Evolutionary conservation across 208 protist species (phyloP).

Genomic region (Histomonas meleagridis): DNA sequence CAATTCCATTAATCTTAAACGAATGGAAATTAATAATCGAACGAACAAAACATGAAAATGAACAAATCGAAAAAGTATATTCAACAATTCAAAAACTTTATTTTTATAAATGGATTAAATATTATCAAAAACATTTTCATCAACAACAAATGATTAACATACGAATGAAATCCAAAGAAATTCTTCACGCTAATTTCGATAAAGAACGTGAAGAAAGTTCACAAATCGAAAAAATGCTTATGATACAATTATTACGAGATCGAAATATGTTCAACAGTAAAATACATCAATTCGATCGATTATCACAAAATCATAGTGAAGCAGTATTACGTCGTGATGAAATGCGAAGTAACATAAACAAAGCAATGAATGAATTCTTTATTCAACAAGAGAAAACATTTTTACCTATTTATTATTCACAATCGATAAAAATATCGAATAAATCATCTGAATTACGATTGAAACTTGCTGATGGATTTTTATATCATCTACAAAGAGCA

Average conservation of each 20-base stretch:
- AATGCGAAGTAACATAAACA: not conserved
- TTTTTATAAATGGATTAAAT: not conserved
- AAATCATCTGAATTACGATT: not conserved
- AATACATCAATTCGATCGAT: not conserved
- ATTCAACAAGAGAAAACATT: not conserved
- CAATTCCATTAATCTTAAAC: not conserved
- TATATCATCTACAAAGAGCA: not conserved
- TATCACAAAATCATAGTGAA: conserved; percentile 3
- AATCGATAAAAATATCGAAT: not conserved
- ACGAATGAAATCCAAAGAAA: not conserved
- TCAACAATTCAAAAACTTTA: too few species aligned
- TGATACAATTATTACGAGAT: not conserved
- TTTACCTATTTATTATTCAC: not conserved
- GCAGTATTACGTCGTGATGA: not conserved
- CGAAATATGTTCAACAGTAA: not conserved
- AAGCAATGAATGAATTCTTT: not conserved
- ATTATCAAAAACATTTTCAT: not conserved
- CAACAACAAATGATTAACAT: not conserved
- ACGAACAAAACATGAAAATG: not conserved
- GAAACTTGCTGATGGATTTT: not conserved
- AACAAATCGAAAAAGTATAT: not conserved
- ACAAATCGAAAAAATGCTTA: not conserved
- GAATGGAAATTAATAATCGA: not conserved
- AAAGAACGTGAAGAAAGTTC: not conserved
- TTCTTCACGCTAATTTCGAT: not conserved